Percentiles rank a stretch among this genome's conserved stretches.
phyloP scores from a whole-genome alignment of 2,329 filamentous ascomycete species.

The Cadophora sp. region DNA sequence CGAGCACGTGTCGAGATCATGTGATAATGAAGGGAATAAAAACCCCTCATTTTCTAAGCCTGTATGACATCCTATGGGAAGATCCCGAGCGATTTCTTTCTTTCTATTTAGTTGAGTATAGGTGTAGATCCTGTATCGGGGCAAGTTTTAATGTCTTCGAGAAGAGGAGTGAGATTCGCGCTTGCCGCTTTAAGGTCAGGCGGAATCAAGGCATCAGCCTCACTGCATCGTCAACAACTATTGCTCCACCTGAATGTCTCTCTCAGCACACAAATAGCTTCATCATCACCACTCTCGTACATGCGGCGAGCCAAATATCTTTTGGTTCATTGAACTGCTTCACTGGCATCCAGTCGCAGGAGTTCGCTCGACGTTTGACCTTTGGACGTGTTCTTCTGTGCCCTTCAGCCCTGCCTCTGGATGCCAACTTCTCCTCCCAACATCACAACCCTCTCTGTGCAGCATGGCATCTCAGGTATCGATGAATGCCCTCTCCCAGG shows the following conservation, averaged over 20 bases:
- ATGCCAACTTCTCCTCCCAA: not conserved
- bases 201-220: conserved; percentile 6
- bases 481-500: not conserved
- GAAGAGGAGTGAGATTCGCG: not conserved
- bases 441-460: not conserved
- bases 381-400: not conserved
- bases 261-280: not conserved
- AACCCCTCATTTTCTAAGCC: too few species aligned
- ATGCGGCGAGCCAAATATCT: not conserved
- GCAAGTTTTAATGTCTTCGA: not conserved
- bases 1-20: not conserved
- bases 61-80: too few species aligned
- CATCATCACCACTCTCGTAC: not conserved
- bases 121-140: too few species aligned
- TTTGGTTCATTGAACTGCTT: too few species aligned
- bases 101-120: too few species aligned
- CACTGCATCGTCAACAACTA: not conserved
- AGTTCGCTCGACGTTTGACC: too few species aligned
- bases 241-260: not conserved
- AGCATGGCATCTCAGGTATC: not conserved
- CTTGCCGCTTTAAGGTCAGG: not conserved
- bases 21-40: not conserved
- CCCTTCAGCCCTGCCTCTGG: not conserved
- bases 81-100: too few species aligned
- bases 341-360: too few species aligned